Conservation (phyloP, 306 rosid genomes). For the Malus orientalis region DNA sequence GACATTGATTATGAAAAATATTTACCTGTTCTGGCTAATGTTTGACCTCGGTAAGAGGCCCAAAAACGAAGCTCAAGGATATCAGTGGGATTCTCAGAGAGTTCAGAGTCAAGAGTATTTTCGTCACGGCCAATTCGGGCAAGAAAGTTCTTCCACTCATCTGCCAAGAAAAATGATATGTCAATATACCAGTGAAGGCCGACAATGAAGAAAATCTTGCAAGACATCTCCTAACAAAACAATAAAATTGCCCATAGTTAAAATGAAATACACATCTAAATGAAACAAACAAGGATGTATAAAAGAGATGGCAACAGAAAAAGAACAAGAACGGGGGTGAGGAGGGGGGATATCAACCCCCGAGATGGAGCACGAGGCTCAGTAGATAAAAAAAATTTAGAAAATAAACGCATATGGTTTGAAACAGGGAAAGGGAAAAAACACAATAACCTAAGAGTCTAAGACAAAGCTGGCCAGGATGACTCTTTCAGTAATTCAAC, state of each 20-base stretch:
- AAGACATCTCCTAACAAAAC: not conserved
- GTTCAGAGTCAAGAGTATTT: constrained; percentile 51
- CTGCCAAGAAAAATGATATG: constrained; percentile 26
- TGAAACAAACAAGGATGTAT: not conserved
- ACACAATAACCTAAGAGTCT: not conserved
- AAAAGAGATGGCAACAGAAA: not conserved
- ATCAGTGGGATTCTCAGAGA: constrained; percentile 49
- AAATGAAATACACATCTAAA: not conserved
- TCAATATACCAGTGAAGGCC: not conserved
- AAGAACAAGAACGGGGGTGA: not conserved
- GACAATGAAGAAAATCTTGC: not conserved
- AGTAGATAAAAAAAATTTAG: not conserved
- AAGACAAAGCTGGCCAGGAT: not conserved
- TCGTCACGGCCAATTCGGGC: constrained; percentile 83
- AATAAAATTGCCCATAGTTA: not conserved
- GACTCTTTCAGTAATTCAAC: not conserved
- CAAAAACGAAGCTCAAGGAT: constrained; percentile 88
- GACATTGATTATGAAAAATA: constrained; percentile 3
- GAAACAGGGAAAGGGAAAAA: not conserved
- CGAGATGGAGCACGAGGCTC: not conserved
- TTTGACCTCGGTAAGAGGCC: constrained; percentile 97
- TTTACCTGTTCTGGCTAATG: constrained; percentile 92
- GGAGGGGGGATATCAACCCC: not conserved
- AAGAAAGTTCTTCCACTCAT: constrained; percentile 94
- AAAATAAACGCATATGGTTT: not conserved